These are phyloP conservation scores for Chaetomium tenue DNA, from an alignment of 495 filamentous ascomycete genomes.

Conservation along the genomic window DNA sequence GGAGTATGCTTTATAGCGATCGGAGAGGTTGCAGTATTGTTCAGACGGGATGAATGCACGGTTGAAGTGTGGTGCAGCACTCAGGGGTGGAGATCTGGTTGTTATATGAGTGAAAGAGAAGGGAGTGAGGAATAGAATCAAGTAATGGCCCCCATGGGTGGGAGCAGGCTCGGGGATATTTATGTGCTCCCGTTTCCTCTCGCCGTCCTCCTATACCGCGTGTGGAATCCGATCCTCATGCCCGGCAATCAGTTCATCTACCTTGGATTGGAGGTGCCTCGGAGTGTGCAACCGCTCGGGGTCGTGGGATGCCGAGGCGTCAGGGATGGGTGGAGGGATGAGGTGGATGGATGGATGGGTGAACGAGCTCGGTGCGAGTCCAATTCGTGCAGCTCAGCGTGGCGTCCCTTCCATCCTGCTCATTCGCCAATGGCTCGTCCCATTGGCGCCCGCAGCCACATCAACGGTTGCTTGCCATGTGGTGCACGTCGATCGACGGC, in stretches of 20 bases:
- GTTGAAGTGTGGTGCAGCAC: background rate
- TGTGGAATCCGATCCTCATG: background rate
- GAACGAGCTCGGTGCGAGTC: background rate
- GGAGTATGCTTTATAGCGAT: background rate
- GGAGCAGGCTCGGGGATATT: conserved; percentile 8
- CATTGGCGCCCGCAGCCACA: background rate
- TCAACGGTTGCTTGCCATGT: conserved; percentile 3
- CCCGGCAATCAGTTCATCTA: background rate
- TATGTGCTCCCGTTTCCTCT: conserved; percentile 4
- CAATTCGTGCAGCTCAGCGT: conserved; percentile 6
- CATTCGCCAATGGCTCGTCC: background rate
- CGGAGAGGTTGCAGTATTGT: background rate
- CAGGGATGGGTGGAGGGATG: background rate
- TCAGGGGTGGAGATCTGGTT: background rate
- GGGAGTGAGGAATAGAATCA: background rate
- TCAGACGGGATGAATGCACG: background rate
- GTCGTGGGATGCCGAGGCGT: conserved; percentile 11
- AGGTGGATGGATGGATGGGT: too few species aligned
- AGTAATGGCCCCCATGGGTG: background rate
- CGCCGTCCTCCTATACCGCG: background rate
- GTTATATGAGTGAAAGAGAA: background rate
- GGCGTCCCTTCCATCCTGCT: background rate
- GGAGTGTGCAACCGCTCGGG: conserved; percentile 1
- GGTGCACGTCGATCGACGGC: background rate
- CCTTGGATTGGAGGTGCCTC: conserved; percentile 5